Evolutionary conservation across 2,329 filamentous ascomycete genomes (phyloP).

Genomic region (Colletotrichum echinochloae): DNA sequence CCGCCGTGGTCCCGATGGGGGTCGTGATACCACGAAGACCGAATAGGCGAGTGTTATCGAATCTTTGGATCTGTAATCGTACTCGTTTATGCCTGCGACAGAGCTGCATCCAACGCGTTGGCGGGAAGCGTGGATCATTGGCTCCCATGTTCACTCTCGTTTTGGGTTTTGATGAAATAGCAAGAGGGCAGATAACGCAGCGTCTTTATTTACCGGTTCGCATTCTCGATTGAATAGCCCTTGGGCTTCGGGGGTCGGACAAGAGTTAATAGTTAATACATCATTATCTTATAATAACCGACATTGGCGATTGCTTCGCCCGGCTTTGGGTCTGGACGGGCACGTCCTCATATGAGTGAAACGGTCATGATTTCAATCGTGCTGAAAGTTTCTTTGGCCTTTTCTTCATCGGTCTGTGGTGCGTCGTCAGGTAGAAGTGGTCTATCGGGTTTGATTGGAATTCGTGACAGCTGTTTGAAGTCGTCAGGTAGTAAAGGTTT

Average conservation of each 20-base stretch:
- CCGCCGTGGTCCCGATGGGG: slow-evolving; percentile 12
- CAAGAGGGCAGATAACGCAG: neutral
- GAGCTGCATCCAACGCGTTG: neutral
- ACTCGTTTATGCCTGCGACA: neutral
- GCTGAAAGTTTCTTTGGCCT: neutral
- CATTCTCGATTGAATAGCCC: too few species aligned
- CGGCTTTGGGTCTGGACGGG: accelerated
- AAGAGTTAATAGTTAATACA: neutral
- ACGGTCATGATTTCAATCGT: neutral
- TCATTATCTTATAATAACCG: too few species aligned
- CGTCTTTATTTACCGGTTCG: neutral
- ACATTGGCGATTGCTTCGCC: neutral
- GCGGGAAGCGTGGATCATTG: neutral
- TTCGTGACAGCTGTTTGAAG: too few species aligned
- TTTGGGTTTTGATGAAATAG: neutral
- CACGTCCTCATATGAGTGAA: neutral
- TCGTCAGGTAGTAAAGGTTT: too few species aligned
- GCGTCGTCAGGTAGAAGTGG: too few species aligned
- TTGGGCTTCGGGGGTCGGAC: neutral
- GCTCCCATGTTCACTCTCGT: neutral
- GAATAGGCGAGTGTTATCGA: neutral
- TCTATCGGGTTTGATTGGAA: too few species aligned
- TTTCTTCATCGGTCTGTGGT: too few species aligned
- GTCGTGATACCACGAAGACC: slow-evolving; percentile 18
- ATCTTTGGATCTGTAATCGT: neutral